Evolutionary conservation across 2,329 filamentous ascomycete species (phyloP), one percentile per base, ranked within the genome.

Genomic region (Ophiocordyceps camponoti-saundersi): DNA sequence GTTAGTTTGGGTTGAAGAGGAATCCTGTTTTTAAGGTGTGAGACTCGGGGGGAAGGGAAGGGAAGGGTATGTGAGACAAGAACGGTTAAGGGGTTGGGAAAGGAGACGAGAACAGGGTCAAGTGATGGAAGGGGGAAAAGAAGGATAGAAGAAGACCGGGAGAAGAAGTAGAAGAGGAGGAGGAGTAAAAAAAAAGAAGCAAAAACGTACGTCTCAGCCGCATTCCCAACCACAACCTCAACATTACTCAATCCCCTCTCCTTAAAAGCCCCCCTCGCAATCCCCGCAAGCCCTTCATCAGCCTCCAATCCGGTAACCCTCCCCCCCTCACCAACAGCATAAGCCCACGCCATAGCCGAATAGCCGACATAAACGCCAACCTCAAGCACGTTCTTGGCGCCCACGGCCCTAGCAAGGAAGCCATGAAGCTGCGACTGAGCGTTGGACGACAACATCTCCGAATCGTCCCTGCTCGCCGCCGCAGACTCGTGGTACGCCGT

Each of bases 351-450:
- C 53, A 72, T 61, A 52, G 61, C 59, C n/a, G 69, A 72, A 56
- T 69, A 71, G 40, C 70, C 69, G 21, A 68, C 59, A 49, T 67
- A 72, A 47, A 71, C 67, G 40, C 70, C 70, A 34, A 72, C 61
- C 49, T 72, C 70, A 45, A 72, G 63, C 16, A 72, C 68, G 71
- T 6, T n/a, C 55, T 66, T 68, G 34, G 67, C 65, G 0, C 65
- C 65, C 26, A 65, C 56, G 3, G 62, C 53, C 44, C 62, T 60
- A 12, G 67, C 62, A 3, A 72, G 59, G 51, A 69, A 65, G 42
- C 64, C 52, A 22, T 67, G 59, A 32, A 58, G 59, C 55, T 67
- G 63, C 4, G 61, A 61, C 55, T 69, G 64, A 42, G 65, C 67
- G 46, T 60, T 59, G 39, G 65, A 67, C 48, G 63, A 66, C 61